Conservation (phyloP, 2,329 filamentous ascomycete species). For the Sarocladium brachiariae region DNA sequence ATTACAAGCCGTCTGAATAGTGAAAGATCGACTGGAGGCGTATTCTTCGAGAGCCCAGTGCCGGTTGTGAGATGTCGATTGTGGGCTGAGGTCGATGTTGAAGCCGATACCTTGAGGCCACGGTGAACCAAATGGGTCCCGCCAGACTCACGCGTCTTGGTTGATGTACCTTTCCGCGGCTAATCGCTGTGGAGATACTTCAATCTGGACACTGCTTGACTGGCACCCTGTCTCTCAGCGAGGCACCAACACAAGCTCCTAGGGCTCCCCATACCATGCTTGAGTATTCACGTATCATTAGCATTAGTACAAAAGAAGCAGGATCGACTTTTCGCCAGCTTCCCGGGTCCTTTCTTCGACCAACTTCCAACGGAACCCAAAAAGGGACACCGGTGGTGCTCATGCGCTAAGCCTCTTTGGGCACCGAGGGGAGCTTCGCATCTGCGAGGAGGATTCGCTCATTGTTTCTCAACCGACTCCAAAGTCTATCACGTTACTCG, state of each 20-base stretch:
- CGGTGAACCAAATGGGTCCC: background rate
- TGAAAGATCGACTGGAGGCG: background rate
- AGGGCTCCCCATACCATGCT: background rate
- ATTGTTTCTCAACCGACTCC: background rate
- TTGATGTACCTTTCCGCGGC: background rate
- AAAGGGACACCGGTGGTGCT: constrained; percentile 11
- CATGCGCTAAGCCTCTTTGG: constrained; percentile 25
- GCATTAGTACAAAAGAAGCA: background rate
- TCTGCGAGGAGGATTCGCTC: background rate
- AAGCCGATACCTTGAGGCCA: background rate
- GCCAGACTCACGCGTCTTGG: background rate
- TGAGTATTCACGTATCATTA: background rate
- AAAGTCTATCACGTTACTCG: background rate
- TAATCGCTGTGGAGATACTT: background rate
- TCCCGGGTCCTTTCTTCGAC: background rate
- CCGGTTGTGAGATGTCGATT: background rate
- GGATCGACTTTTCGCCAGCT: background rate
- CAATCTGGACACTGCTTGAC: background rate
- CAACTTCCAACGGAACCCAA: background rate
- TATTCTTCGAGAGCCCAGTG: background rate
- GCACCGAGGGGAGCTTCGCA: constrained; percentile 22
- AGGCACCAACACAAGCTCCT: background rate
- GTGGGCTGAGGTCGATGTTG: background rate
- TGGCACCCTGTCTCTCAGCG: background rate
- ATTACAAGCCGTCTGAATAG: no score